Conservation (phyloP, 2,329 filamentous ascomycete genomes). For the Talaromyces atroroseus region DNA sequence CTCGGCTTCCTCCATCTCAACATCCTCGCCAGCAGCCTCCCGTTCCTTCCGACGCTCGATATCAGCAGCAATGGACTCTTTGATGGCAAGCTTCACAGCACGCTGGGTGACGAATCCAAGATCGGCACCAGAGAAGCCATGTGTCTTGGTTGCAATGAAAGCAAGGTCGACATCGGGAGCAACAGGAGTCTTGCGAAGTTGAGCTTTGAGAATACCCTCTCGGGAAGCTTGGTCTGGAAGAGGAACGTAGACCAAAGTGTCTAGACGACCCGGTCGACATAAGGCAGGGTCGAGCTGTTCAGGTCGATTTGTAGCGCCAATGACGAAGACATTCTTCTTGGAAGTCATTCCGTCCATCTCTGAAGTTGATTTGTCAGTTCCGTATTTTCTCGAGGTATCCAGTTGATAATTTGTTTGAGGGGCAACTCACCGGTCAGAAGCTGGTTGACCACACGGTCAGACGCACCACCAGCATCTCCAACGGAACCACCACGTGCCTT, state of each 20-base stretch:
- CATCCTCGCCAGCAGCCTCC: slow-evolving; percentile 70
- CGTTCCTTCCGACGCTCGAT: slow-evolving; percentile 88
- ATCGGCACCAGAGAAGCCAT: slow-evolving; percentile 99
- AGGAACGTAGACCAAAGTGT: slow-evolving; percentile 97
- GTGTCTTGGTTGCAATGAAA: slow-evolving; percentile 93
- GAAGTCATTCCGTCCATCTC: slow-evolving; percentile 99
- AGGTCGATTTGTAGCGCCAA: slow-evolving; percentile 95
- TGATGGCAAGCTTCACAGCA: slow-evolving; percentile 98
- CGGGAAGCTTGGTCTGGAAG: slow-evolving; percentile 88
- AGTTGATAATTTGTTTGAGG: not conserved
- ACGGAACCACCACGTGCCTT: slow-evolving; percentile 97
- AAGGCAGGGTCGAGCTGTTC: slow-evolving; percentile 98
- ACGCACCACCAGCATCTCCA: slow-evolving; percentile 94
- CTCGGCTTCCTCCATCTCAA: slow-evolving; percentile 69
- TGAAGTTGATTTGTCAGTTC: slow-evolving; percentile 43
- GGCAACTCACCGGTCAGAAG: slow-evolving; percentile 75
- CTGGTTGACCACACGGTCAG: slow-evolving; percentile 99
- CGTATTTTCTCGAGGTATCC: slow-evolving; percentile 8
- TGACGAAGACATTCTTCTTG: slow-evolving; percentile 99
- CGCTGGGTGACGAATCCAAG: slow-evolving; percentile 98
- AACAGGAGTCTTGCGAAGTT: slow-evolving; percentile 97
- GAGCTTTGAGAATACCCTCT: slow-evolving; percentile 83
- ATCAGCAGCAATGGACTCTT: slow-evolving; percentile 83
- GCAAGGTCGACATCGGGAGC: slow-evolving; percentile 78
- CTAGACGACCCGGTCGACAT: slow-evolving; percentile 96